phyloP scores from a whole-genome alignment of 2,329 filamentous ascomycete species.

The Aureobasidium sp. region DNA sequence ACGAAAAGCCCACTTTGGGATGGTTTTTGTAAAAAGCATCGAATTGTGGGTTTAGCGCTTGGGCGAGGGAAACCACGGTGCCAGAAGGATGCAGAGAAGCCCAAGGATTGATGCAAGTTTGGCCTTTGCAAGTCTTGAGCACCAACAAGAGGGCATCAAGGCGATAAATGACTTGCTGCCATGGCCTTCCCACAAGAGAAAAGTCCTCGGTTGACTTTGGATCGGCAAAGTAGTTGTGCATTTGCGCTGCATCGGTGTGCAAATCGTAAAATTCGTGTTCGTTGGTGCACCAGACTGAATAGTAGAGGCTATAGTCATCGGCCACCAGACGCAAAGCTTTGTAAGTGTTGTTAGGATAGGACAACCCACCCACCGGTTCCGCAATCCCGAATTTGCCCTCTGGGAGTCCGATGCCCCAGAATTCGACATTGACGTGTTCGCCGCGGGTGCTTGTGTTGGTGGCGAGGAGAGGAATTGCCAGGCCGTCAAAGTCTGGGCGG shows the following conservation, averaged over 20 bases:
- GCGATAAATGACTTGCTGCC: slow-evolving; percentile 17
- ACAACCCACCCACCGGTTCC: slow-evolving; percentile 13
- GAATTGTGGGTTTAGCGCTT: slow-evolving; percentile 24
- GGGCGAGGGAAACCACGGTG: slow-evolving; percentile 22
- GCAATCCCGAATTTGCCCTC: slow-evolving; percentile 27
- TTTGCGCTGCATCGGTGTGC: slow-evolving; percentile 16
- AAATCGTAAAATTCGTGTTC: slow-evolving; percentile 60
- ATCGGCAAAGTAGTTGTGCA: slow-evolving; percentile 17
- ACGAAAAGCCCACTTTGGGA: slow-evolving; percentile 39
- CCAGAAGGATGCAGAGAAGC: slow-evolving; percentile 24
- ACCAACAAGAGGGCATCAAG: slow-evolving; percentile 29
- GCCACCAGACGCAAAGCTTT: slow-evolving; percentile 26
- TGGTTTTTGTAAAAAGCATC: slow-evolving; percentile 27
- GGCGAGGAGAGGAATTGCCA: slow-evolving; percentile 39
- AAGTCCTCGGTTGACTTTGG: background rate
- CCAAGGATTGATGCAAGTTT: slow-evolving; percentile 28
- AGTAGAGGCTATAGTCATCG: slow-evolving; percentile 51
- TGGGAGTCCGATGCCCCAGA: slow-evolving; percentile 33
- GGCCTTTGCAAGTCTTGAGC: slow-evolving; percentile 28
- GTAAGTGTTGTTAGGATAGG: slow-evolving; percentile 25
- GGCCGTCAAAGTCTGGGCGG: slow-evolving; percentile 51
- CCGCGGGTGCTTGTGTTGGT: slow-evolving; percentile 25
- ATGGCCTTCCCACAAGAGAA: background rate
- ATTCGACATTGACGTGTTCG: slow-evolving; percentile 42
- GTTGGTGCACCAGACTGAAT: slow-evolving; percentile 62